These are phyloP conservation scores for Trichomonas tenax DNA, from an alignment of 208 protist genomes.

Conservation along the genomic window DNA sequence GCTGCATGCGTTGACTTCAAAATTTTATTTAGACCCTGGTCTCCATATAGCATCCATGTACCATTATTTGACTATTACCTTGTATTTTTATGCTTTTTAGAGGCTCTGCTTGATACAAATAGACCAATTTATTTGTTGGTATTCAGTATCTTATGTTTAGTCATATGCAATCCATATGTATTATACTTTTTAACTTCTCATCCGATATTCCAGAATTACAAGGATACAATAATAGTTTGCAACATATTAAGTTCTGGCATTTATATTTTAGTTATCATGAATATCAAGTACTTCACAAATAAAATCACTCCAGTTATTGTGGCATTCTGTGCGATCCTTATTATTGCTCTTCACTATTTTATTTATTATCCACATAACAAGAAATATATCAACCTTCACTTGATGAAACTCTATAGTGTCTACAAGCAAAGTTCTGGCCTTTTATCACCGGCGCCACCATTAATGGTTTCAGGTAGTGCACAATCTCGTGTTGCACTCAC, in stretches of 20 bases:
- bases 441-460: neutral
- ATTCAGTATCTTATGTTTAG: neutral
- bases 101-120: neutral
- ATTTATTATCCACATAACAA: neutral
- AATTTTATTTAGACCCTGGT: neutral
- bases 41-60: neutral
- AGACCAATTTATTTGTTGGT: neutral
- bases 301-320: neutral
- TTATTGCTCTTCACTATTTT: neutral
- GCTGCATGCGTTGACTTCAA: neutral
- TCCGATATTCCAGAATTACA: neutral
- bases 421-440: neutral
- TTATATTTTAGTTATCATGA: neutral
- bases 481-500: neutral
- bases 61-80: neutral
- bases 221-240: neutral
- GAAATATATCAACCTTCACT: neutral
- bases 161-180: neutral
- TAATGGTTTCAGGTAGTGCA: neutral
- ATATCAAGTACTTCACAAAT: neutral
- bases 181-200: neutral
- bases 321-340: neutral
- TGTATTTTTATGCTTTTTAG: neutral
- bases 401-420: neutral
- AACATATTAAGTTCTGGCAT: neutral